These are phyloP conservation scores for Saccharomycopsis schoenii DNA, from an alignment of 805 yeast species.

Conservation along the genomic window DNA sequence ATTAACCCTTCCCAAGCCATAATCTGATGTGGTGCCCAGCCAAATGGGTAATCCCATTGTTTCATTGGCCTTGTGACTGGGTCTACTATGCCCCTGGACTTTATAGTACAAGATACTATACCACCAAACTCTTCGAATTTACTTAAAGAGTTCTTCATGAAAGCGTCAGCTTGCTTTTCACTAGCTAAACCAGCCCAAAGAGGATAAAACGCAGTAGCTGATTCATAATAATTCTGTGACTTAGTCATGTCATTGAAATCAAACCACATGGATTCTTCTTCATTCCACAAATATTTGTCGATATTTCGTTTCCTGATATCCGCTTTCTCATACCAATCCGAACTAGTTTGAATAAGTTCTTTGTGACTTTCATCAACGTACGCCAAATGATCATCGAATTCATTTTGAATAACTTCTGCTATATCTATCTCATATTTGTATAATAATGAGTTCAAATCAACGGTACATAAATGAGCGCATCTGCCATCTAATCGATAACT, in stretches of 20 bases:
- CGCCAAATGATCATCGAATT: slow-evolving; percentile 41
- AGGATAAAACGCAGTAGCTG: slow-evolving; percentile 90
- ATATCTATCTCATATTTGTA: slow-evolving; percentile 89
- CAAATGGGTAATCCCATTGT: neutral
- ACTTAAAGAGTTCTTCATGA: slow-evolving; percentile 49
- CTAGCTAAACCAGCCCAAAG: slow-evolving; percentile 74
- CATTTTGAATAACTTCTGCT: slow-evolving; percentile 46
- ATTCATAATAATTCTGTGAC: slow-evolving; percentile 56
- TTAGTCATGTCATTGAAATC: slow-evolving; percentile 66
- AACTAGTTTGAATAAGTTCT: slow-evolving; percentile 34
- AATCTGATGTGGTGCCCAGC: slow-evolving; percentile 89
- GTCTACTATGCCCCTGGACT: slow-evolving; percentile 62
- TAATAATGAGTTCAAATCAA: slow-evolving; percentile 75
- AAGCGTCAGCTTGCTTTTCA: slow-evolving; percentile 51
- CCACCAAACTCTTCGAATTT: slow-evolving; percentile 86
- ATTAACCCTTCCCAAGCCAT: slow-evolving; percentile 82
- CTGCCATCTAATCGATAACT: slow-evolving; percentile 81
- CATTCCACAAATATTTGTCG: slow-evolving; percentile 76
- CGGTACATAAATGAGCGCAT: slow-evolving; percentile 83
- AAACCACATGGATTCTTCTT: slow-evolving; percentile 62
- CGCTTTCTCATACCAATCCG: slow-evolving; percentile 55
- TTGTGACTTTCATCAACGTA: slow-evolving; percentile 22
- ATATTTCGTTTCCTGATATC: slow-evolving; percentile 42
- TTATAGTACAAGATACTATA: slow-evolving; percentile 69
- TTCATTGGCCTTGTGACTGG: neutral